Evolutionary conservation across 148 eudicot genomes (phyloP).

Genomic region (Simmondsia chinensis): DNA sequence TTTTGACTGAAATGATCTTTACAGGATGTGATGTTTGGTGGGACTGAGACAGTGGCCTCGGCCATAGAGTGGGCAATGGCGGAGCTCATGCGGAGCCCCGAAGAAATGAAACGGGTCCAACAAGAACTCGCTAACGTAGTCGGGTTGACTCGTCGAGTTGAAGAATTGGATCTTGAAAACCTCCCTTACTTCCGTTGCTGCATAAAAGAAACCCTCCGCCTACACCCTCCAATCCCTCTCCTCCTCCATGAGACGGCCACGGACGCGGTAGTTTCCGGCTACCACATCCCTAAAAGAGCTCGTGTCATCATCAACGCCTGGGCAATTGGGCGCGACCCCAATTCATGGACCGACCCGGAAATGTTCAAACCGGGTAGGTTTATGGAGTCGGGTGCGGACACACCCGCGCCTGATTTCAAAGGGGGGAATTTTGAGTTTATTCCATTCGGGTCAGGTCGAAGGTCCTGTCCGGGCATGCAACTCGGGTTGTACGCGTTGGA

Average conservation of each 20-base stretch:
- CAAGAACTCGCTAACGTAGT: constrained; percentile 32
- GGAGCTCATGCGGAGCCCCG: constrained; percentile 46
- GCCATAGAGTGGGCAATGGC: constrained; percentile 67
- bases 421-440: constrained; percentile 54
- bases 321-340: constrained; percentile 33
- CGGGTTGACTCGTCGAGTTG: constrained; percentile 28
- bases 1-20: no score
- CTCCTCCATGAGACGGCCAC: constrained; percentile 46
- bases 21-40: constrained; percentile 76
- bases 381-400: constrained; percentile 16
- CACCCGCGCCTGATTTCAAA: constrained; percentile 41
- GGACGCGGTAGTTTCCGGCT: constrained; percentile 28
- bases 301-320: constrained; percentile 40
- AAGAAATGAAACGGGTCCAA: constrained; percentile 36
- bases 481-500: constrained; percentile 50
- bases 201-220: constrained; percentile 39
- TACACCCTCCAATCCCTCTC: constrained; percentile 49
- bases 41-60: constrained; percentile 67
- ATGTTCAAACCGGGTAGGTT: constrained; percentile 28
- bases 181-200: constrained; percentile 30
- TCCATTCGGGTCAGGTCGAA: constrained; percentile 66
- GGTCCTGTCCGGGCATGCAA: constrained; percentile 67
- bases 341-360: constrained; percentile 31
- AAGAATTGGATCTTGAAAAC: constrained; percentile 39
- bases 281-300: constrained; percentile 23